Evolutionary conservation across 257 asterid genomes (phyloP).

Genomic region (Plantago major): DNA sequence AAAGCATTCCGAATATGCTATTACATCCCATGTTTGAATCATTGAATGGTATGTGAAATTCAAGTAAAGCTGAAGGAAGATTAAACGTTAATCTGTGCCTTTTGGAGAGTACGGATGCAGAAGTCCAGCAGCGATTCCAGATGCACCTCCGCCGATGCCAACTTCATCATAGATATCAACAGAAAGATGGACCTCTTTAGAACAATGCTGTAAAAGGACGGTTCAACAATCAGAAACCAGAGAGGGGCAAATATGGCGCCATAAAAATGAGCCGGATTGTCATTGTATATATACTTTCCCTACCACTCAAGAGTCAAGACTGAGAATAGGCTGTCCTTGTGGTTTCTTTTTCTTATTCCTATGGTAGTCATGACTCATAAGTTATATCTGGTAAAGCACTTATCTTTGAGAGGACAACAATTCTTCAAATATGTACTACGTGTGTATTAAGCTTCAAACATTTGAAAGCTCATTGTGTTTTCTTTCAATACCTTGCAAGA

Average conservation of each 20-base stretch:
- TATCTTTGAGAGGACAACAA: no score
- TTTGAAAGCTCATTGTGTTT: no score
- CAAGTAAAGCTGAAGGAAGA: constrained; percentile 8
- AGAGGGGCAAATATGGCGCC: not conserved
- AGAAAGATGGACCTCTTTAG: constrained; percentile 49
- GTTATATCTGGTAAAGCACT: no score
- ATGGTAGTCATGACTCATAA: no score
- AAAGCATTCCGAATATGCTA: not conserved
- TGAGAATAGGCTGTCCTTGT: no score
- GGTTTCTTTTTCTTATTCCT: no score
- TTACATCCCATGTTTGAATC: not conserved
- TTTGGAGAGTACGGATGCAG: constrained; percentile 96
- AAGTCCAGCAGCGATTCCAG: constrained; percentile 98
- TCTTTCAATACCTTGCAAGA: no score
- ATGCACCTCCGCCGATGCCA: constrained; percentile 98
- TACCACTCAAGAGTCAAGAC: no score
- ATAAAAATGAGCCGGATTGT: not conserved
- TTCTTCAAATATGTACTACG: no score
- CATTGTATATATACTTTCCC: not conserved
- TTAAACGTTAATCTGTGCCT: constrained; percentile 36
- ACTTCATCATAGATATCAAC: constrained; percentile 84
- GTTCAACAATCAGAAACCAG: constrained; percentile 22
- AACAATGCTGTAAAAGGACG: constrained; percentile 46
- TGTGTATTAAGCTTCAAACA: no score
- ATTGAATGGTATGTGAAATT: constrained; percentile 1